Base-by-base conservation (phyloP, 768 basidiomycete genomes). In the Sporobolomyces roseus region DNA sequence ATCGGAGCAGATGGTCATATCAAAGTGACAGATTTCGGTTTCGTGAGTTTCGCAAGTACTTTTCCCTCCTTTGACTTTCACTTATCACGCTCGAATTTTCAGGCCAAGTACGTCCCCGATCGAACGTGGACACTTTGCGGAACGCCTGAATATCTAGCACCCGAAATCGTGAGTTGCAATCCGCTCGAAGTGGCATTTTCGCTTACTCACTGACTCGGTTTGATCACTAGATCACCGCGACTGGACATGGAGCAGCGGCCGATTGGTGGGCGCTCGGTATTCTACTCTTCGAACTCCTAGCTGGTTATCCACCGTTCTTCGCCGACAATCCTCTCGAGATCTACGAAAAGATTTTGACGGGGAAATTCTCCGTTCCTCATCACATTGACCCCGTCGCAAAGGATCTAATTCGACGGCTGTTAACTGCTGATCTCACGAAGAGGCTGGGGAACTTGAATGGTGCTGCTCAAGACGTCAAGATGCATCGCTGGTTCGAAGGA, bases 191-290 rank as follows among this genome's bases (percentile, higher is more conserved):
- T 17, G 46, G 23, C 46, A 7, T 48, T 23, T 17, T 48, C 29
- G n/a, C n/a, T 32, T 33, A 4, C 27, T 27, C 46, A 29, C 43
- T 55, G 52, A 53, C 41, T 6, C 19, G n/a, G n/a, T 52, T 49
- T 4, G n/a, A 14, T n/a, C 45, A 7, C n/a, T 58, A 70, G 68
- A 96, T 99, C 65, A 88, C 94, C 76, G 92, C 91, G 9, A 93
- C 94, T 70, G 96, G 96, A 16, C 96, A 99, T 79, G 93, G 93
- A 16, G 94, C 96, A 78, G 93, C 93, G 13, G 93, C 93, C 9
- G 94, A 99, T 78, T 99, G 93, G 93, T 99, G 96, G 96, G 94
- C 96, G 13, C 88, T 93, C 75, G 96, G 96, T 25, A 90, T 98
- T 52, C 82, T 99, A 41, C 91, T 90, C 78, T 99, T 94, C 78